Conservation (phyloP, 176 grass and related monocot genomes). For the Saccharum spontaneum region DNA sequence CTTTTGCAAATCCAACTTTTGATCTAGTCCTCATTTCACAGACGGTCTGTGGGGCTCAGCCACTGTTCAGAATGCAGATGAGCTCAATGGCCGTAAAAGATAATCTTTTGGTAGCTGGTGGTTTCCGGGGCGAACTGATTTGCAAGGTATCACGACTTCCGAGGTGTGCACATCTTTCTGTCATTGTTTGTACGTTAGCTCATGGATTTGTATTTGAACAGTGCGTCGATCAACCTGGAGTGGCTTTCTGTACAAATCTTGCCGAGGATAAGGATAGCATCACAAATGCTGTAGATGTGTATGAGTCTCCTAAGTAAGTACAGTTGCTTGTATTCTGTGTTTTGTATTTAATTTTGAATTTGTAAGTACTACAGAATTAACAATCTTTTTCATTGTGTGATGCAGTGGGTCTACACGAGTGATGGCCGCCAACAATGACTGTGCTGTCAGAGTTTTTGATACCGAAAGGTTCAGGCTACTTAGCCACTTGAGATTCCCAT, state of each 20-base stretch:
- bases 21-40: conserved; percentile 8
- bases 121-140: conserved; percentile 80
- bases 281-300: conserved; percentile 71
- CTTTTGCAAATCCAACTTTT: neutral
- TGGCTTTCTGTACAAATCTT: conserved; percentile 61
- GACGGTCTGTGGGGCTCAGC: conserved; percentile 39
- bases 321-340: neutral
- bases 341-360: neutral
- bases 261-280: conserved; percentile 52
- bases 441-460: conserved; percentile 49
- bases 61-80: conserved; percentile 66
- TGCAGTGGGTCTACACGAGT: conserved; percentile 55
- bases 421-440: conserved; percentile 63
- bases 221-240: conserved; percentile 57
- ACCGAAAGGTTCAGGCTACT: conserved; percentile 44
- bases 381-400: neutral
- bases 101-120: conserved; percentile 64
- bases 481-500: conserved; percentile 38
- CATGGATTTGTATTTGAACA: conserved; percentile 22
- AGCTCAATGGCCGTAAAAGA: conserved; percentile 59
- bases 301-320: conserved; percentile 56
- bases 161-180: neutral
- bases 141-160: conserved; percentile 51
- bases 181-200: neutral
- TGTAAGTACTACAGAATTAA: neutral